These are phyloP conservation scores for Juglanconis oblonga DNA, from an alignment of 2,329 filamentous ascomycete genomes.

Conservation along the genomic window DNA sequence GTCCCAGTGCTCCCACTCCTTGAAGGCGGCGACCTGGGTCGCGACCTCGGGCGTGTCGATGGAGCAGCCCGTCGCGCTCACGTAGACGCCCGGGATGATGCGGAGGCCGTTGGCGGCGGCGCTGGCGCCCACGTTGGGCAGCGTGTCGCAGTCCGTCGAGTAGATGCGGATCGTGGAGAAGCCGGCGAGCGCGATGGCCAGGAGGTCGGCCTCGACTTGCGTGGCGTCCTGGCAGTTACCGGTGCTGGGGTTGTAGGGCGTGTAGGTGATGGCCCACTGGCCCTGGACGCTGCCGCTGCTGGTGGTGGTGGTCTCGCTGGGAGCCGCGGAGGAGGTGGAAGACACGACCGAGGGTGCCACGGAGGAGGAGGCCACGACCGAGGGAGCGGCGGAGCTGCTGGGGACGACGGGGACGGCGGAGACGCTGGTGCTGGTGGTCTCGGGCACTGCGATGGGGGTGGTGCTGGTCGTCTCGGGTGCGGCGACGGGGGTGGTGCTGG, in stretches of 20 bases:
- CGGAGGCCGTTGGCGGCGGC: conserved; percentile 65
- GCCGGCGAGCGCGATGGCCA: conserved; percentile 59
- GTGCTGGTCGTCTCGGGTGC: not conserved
- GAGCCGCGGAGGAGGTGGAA: conserved; percentile 20
- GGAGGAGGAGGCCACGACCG: conserved; percentile 25
- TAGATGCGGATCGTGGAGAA: conserved; percentile 78
- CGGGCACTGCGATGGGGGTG: conserved; percentile 22
- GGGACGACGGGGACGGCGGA: conserved; percentile 68
- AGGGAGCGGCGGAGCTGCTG: conserved; percentile 23
- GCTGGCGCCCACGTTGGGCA: conserved; percentile 71
- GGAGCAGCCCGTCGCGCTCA: conserved; percentile 62
- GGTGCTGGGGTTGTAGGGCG: conserved; percentile 60
- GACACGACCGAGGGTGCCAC: conserved; percentile 23
- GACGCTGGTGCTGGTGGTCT: conserved; percentile 19
- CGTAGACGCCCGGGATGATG: conserved; percentile 85
- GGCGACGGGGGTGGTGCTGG: conserved; percentile 25
- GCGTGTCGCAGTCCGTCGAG: conserved; percentile 84
- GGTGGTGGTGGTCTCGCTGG: conserved; percentile 25
- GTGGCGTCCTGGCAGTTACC: conserved; percentile 62
- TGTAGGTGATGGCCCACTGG: conserved; percentile 78
- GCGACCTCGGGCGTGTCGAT: conserved; percentile 59
- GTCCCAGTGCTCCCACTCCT: conserved; percentile 70
- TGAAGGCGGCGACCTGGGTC: conserved; percentile 72
- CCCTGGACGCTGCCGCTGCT: conserved; percentile 41
- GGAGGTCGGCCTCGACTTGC: conserved; percentile 60